Base-by-base conservation (phyloP, 495 filamentous ascomycete species). In the Cairneyella variabilis region DNA sequence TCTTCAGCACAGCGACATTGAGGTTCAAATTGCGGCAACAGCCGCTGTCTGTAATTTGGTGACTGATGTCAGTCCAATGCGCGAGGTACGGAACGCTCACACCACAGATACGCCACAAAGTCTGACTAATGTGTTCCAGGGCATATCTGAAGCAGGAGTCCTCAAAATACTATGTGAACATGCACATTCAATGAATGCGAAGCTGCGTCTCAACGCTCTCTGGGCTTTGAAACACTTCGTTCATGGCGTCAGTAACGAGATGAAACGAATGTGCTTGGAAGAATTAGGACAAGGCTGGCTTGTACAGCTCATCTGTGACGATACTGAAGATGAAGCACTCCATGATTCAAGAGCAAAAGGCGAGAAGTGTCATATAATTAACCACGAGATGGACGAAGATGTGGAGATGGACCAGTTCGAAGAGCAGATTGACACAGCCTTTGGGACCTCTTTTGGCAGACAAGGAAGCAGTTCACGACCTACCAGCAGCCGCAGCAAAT, bases 211-310 rank as follows among this genome's bases (percentile, higher is more conserved):
- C 11, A 88, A 90, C 56, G 88, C 90, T 8, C 67, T 98, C 9
- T 97, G 93, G 93, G 90, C 90, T 17, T 73, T 98, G 41, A 97
- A 97, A 62, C 89, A 96, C 68, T 69, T 96, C 25, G 84, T 93
- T 6, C 75, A 82, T 38, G 77, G 78, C 25, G 78, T 86, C 1
- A 71, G 78, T 20, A 82, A 83, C 42, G 79, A 85, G 14, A 72
- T 86, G 46, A 93, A 91, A 68, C 83, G 84, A 58, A 78, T 76
- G 41, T 84, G 88, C 41, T 71, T 97, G 21, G 82, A 92, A 39
- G 84, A 87, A 52, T 74, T 97, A 3, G 82, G 82, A 8, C 77
- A 88, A 1, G 82, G 79, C 16, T 96, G 89, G 88, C 78, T 97
- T 27, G 77, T 91, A 54, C 80, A 83, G 30, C 69, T 92, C 23